Evolutionary conservation across 495 filamentous ascomycete genomes (phyloP).

Genomic region (Beverwykella pulmonaria): DNA sequence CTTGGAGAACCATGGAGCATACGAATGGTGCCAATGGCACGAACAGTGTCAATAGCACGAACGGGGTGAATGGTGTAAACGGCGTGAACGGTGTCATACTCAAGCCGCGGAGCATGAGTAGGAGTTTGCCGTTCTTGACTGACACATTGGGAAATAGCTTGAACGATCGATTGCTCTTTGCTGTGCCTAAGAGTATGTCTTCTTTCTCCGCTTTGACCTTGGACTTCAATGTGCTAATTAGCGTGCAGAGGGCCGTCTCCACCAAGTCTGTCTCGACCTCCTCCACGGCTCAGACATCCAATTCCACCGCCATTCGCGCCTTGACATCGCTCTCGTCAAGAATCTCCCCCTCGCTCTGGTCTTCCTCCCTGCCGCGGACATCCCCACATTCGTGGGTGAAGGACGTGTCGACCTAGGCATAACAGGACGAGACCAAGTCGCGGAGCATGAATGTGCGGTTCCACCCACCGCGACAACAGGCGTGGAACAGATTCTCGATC

Average conservation of each 20-base stretch:
- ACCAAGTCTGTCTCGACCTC: conserved; percentile 82
- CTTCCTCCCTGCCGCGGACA: conserved; percentile 96
- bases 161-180: conserved; percentile 91
- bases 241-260: conserved; percentile 79
- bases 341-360: conserved; percentile 93
- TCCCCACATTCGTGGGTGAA: conserved; percentile 94
- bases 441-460: conserved; percentile 79
- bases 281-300: conserved; percentile 93
- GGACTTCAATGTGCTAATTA: conserved; percentile 10
- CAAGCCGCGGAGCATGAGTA: conserved; percentile 19
- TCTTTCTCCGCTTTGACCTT: not conserved
- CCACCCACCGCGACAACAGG: conserved; percentile 64
- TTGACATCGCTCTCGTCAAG: conserved; percentile 95
- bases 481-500: conserved; percentile 81
- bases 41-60: not conserved
- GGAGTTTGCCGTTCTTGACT: conserved; percentile 34
- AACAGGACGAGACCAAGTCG: conserved; percentile 88
- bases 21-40: conserved; percentile 11
- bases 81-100: conserved; percentile 3
- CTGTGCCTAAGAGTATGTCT: conserved; percentile 90
- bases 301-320: conserved; percentile 87
- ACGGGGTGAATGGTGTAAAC: conserved; percentile 4
- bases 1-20: conserved; percentile 13
- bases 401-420: conserved; percentile 93
- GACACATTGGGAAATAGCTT: conserved; percentile 58